phyloP scores from a whole-genome alignment of 2,329 filamentous ascomycete genomes.

The Fusarium compactum region DNA sequence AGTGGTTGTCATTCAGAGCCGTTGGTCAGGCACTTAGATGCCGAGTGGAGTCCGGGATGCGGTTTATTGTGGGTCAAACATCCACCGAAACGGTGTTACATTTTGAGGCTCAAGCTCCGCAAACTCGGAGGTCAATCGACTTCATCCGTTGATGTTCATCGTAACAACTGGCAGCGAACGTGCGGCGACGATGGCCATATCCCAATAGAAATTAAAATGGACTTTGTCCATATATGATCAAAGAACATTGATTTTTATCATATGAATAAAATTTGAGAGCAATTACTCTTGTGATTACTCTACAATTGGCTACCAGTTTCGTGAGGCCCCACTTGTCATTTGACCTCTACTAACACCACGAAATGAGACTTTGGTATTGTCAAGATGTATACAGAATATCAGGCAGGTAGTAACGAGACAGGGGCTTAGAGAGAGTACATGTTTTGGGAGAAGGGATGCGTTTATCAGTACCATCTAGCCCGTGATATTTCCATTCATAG shows the following conservation, averaged over 20 bases:
- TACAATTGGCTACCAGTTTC: not conserved
- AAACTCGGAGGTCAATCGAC: not conserved
- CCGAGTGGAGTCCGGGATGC: not conserved
- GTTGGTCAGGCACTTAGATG: not conserved
- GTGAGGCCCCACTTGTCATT: not conserved
- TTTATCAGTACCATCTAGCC: not conserved
- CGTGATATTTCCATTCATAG: not conserved
- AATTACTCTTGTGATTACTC: not conserved
- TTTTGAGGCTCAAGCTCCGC: not conserved
- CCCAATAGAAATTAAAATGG: fast-evolving
- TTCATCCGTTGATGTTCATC: not conserved
- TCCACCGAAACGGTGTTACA: not conserved
- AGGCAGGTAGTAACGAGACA: not conserved
- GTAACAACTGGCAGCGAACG: not conserved
- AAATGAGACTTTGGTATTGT: not conserved
- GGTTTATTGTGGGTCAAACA: not conserved
- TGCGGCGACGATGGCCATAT: not conserved
- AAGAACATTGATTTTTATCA: fast-evolving
- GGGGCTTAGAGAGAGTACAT: fast-evolving
- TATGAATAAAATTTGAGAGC: not conserved
- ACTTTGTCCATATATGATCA: fast-evolving
- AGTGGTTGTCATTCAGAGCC: too few species aligned
- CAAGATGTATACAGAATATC: not conserved
- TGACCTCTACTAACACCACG: not conserved
- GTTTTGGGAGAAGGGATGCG: not conserved